phyloP scores from a whole-genome alignment of 2,329 filamentous ascomycete species.

The Phialophora verrucosa region DNA sequence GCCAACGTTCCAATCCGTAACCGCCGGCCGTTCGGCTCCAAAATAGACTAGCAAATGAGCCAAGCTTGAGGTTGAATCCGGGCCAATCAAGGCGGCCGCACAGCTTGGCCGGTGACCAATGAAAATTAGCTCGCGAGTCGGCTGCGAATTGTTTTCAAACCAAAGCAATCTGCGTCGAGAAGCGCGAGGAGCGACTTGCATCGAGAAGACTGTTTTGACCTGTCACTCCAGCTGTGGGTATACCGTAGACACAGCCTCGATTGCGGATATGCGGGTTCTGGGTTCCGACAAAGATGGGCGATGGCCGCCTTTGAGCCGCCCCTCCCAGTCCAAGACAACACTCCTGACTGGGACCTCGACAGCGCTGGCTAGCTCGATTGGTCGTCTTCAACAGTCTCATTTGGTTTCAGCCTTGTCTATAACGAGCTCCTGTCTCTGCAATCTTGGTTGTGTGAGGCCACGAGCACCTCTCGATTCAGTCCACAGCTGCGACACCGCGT shows the following conservation, averaged over 20 bases:
- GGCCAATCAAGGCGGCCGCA: slow-evolving; percentile 15
- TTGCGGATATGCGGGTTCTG: slow-evolving; percentile 13
- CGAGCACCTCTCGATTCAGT: slow-evolving; percentile 77
- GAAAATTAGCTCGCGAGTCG: not conserved
- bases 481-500: slow-evolving; percentile 64
- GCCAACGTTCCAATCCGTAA: not conserved
- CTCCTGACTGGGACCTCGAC: slow-evolving; percentile 23
- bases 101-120: not conserved
- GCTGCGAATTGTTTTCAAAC: slow-evolving; percentile 22
- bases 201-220: slow-evolving; percentile 1
- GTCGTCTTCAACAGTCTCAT: not conserved
- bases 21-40: slow-evolving; percentile 8
- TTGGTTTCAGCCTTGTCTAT: slow-evolving; percentile 32
- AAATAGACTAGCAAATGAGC: slow-evolving; percentile 13
- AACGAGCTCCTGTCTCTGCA: slow-evolving; percentile 12
- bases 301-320: slow-evolving; percentile 1
- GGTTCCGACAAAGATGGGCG: not conserved
- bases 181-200: slow-evolving; percentile 27
- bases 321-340: slow-evolving; percentile 21
- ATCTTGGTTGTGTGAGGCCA: slow-evolving; percentile 32
- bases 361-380: not conserved
- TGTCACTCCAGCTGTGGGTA: not conserved
- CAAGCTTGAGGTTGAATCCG: slow-evolving; percentile 7
- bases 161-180: slow-evolving; percentile 27
- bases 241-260: slow-evolving; percentile 22